Percentiles rank a stretch among this genome's conserved stretches.
Evolutionary conservation across 1,139 yeast species (phyloP).

Genomic region (Zygosaccharomyces pseudobailii): DNA sequence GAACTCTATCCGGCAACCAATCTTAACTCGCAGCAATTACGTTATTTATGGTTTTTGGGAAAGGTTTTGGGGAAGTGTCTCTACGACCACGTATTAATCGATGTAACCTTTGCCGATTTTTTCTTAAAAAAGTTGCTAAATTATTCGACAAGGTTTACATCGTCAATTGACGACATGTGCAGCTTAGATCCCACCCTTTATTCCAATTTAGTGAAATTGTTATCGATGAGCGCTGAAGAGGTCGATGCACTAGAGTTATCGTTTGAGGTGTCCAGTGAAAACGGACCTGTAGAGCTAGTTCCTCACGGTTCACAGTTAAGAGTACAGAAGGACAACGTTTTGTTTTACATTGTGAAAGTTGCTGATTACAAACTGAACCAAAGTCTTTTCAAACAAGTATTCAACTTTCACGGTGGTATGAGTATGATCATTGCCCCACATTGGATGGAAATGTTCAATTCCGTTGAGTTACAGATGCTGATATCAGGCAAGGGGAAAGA

Average conservation of each 20-base stretch:
- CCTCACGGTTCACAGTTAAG: slow-evolving; percentile 53
- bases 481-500: slow-evolving; percentile 77
- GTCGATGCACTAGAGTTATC: slow-evolving; percentile 55
- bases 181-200: slow-evolving; percentile 68
- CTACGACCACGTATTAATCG: slow-evolving; percentile 75
- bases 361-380: slow-evolving; percentile 76
- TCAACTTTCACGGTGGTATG: slow-evolving; percentile 66
- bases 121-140: slow-evolving; percentile 65
- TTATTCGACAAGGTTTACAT: slow-evolving; percentile 26
- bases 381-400: slow-evolving; percentile 54
- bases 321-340: slow-evolving; percentile 58
- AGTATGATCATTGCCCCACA: slow-evolving; percentile 59
- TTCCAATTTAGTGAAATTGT: slow-evolving; percentile 56
- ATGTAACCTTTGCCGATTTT: slow-evolving; percentile 81
- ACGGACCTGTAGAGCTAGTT: slow-evolving; percentile 47
- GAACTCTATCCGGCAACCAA: slow-evolving; percentile 56
- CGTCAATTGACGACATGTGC: slow-evolving; percentile 73
- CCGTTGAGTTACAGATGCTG: slow-evolving; percentile 74
- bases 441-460: slow-evolving; percentile 83
- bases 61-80: slow-evolving; percentile 82
- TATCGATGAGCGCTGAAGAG: slow-evolving; percentile 53
- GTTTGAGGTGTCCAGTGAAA: slow-evolving; percentile 47
- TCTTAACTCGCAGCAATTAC: slow-evolving; percentile 33
- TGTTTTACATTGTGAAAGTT: slow-evolving; percentile 71
- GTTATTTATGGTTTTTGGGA: slow-evolving; percentile 62